Base-by-base conservation (phyloP, 345 rosid species). In the Euphorbia tirucalli region DNA sequence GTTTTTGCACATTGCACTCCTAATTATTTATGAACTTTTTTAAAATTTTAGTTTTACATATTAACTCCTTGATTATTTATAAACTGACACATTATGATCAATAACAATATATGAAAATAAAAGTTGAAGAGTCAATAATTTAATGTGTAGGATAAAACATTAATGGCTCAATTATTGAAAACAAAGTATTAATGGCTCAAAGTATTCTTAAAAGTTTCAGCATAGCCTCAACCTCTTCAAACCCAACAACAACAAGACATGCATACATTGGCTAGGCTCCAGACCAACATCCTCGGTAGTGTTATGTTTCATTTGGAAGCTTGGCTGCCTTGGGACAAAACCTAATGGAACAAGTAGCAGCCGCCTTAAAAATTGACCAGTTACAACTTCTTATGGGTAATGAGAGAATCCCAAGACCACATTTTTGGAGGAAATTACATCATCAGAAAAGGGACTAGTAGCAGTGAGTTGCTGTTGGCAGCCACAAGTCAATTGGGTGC, bases 221-320 rank as follows among this genome's bases (percentile, higher is more conserved):
- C 75, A 81, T 37, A 78, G 80, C 16, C n/a, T 84, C 37, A 74
- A 54, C 69, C 67, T 81, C 62, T 79, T 84, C 75, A 73, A 77
- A 24, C 75, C 85, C 30, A 77, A 82, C 16, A 43, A 57, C 1
- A 74, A 70, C 10, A n/a, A n/a, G n/a, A 75, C 79, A 4, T 82
- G 81, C 78, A 71, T 75, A 1, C 65, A 76, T n/a, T 90, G 91
- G 96, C 64, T 90, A 18, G 72, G 85, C 83, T 62, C 87, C 4
- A 87, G 80, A 75, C 69, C 70, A 7, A 61, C 72, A 13, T 52
- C 18, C 16, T 90, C 90, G 0, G 93, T 90, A 0, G 81, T 87
- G 30, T n/a, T 87, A 85, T 16, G 80, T 84, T 35, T 84, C 96
- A 49, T 88, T 88, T 44, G 91, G 93, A 21, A 90, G 96, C 72